Evolutionary conservation across 106 monocot species (phyloP).

Genomic region (Phalaenopsis aphrodite): DNA sequence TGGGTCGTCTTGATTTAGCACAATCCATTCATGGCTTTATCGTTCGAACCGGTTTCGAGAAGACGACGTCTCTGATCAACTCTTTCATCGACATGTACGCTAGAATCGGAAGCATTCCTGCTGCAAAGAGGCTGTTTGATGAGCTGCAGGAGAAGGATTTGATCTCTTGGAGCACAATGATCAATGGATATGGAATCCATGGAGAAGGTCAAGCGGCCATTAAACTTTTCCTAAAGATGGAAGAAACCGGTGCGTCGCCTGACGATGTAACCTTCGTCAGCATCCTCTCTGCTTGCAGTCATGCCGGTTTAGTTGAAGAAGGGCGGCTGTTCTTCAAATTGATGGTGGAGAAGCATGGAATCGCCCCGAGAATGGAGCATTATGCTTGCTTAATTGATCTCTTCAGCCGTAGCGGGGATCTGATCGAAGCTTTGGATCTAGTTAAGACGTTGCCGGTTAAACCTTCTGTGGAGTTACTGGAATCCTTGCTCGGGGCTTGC

Average conservation of each 20-base stretch:
- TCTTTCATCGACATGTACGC: conserved; percentile 48
- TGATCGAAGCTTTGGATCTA: conserved; percentile 54
- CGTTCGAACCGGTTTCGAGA: conserved; percentile 29
- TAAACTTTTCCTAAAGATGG: conserved; percentile 36
- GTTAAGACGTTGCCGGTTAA: conserved; percentile 23
- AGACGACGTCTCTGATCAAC: conserved; percentile 26
- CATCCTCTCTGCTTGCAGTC: conserved; percentile 62
- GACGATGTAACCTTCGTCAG: conserved; percentile 52
- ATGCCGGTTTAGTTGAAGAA: conserved; percentile 43
- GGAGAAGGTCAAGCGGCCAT: conserved; percentile 45
- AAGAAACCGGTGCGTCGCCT: conserved; percentile 21
- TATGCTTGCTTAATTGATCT: conserved; percentile 57
- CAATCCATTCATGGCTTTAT: conserved; percentile 24
- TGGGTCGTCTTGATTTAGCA: conserved; percentile 19
- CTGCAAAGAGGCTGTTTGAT: conserved; percentile 38
- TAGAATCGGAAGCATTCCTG: conserved; percentile 34
- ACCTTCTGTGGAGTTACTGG: conserved; percentile 34
- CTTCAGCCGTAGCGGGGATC: conserved; percentile 39
- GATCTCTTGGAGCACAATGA: conserved; percentile 61
- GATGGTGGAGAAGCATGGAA: conserved; percentile 27
- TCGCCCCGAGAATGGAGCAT: conserved; percentile 52
- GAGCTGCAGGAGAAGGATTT: conserved; percentile 31
- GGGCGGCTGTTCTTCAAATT: conserved; percentile 35
- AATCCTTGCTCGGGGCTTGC: conserved; percentile 76
- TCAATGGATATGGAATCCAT: conserved; percentile 58